Base-by-base conservation (phyloP, 805 yeast species). In the Barnettozyma populi region DNA sequence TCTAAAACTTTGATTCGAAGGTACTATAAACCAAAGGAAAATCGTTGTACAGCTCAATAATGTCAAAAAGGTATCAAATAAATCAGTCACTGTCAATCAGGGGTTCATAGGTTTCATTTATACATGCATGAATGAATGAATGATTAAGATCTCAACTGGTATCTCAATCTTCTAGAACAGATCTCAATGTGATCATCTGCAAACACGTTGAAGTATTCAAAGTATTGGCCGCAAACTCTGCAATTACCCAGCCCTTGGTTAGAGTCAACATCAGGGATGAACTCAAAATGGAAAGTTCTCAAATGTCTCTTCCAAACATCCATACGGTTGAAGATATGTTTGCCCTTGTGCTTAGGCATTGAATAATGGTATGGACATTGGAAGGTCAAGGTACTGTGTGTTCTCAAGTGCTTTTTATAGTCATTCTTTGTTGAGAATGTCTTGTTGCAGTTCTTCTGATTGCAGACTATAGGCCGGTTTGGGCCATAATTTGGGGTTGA, bases 251-350 rank as follows among this genome's bases (percentile, higher is more conserved):
- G 45, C 6, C 53, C 77, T 44, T 70, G 79, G 29, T 78, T 80
- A 18, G 51, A 48, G n/a, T 45, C 48, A 21, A 32, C 46, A n/a
- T 35, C 32, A 13, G 45, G 48, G 25, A 27, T 29, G 24, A 48
- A 48, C 9, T 41, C 40, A 59, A 73, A 82, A 64, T 86, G 94
- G 38, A 85, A 88, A 36, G 85, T 70, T 45, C 78, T 72, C 47
- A 86, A 66, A 63, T 86, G 94, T 40, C 94, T 72, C 54, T 85
- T 85, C 52, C 85, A 68, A 27, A 86, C 90, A 58, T 86, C 94
- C 50, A 84, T 65, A 40, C 94, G 70, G 56, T 79, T 80, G 65
- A 86, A 86, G 0, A 87, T 77, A 14, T 92, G 90, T 19, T 85
- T 87, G 53, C 83, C 84, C 47, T 85, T 72, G 62, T 85, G 94